phyloP scores from a whole-genome alignment of 192 early-diverging fungal species.

The Entophlyctis luteolus region DNA sequence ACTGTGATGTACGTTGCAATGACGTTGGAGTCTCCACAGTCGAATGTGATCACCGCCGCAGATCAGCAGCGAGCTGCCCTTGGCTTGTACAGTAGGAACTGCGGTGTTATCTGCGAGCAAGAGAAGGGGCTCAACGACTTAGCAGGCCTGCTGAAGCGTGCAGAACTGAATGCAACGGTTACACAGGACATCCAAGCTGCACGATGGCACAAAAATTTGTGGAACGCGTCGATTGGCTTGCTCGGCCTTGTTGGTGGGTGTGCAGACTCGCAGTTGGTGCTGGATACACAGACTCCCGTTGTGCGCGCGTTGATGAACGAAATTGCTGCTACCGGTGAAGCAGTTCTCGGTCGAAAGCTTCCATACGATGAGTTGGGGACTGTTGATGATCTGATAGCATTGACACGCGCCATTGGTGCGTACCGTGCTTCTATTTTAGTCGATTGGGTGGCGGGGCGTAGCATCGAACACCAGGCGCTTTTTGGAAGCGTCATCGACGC shows the following conservation, averaged over 20 bases:
- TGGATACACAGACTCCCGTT: not conserved
- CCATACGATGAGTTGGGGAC: not conserved
- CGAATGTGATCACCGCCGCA: not conserved
- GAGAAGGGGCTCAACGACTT: not conserved
- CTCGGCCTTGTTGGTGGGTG: not conserved
- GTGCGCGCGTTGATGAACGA: not conserved
- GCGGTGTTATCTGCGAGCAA: not conserved
- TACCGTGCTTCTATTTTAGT: not conserved
- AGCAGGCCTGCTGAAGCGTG: not conserved
- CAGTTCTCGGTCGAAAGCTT: not conserved
- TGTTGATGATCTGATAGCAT: not conserved
- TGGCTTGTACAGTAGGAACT: not conserved
- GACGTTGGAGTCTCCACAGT: not conserved
- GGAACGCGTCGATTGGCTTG: constrained; percentile 3
- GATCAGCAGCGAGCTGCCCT: not conserved
- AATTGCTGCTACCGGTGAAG: not conserved
- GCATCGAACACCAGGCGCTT: not conserved
- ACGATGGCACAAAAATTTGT: constrained; percentile 8
- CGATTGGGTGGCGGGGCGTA: not conserved
- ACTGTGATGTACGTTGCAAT: not conserved
- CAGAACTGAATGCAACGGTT: not conserved
- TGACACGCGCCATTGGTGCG: not conserved
- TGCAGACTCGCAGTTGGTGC: not conserved
- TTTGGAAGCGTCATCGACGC: not conserved
- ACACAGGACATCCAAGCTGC: not conserved